Conservation (phyloP, 2,329 filamentous ascomycete genomes). For the Pseudocercospora musae region DNA sequence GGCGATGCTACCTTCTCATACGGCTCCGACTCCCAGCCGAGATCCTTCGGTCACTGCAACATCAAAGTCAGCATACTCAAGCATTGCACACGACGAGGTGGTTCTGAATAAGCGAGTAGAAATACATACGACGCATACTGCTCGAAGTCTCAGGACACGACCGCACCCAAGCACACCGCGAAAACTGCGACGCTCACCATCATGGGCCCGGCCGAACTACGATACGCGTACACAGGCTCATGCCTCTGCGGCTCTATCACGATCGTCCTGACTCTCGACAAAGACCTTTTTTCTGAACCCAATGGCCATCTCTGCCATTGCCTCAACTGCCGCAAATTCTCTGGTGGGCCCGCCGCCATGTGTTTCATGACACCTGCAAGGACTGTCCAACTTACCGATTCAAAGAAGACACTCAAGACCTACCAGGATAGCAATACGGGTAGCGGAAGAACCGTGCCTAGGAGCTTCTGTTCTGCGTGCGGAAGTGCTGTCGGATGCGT, state of each 20-base stretch:
- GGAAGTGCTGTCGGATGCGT: constrained; percentile 15
- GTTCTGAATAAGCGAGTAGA: background rate
- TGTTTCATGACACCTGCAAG: constrained; percentile 12
- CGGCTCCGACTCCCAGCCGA: background rate
- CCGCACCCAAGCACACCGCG: background rate
- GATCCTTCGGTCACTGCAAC: background rate
- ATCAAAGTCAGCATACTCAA: background rate
- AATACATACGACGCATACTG: background rate
- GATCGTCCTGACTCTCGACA: constrained; percentile 22
- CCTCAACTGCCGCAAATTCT: constrained; percentile 45
- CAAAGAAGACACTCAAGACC: constrained; percentile 13
- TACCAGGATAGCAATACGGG: constrained; percentile 17
- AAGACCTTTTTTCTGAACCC: constrained; percentile 42
- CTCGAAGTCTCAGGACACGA: background rate
- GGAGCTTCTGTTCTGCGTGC: constrained; percentile 21
- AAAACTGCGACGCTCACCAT: background rate
- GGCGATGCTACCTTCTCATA: background rate
- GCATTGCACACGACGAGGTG: background rate
- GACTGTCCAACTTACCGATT: constrained; percentile 13
- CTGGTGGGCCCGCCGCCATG: constrained; percentile 17
- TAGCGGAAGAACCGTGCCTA: constrained; percentile 15
- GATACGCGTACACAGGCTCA: constrained; percentile 11
- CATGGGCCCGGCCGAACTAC: background rate
- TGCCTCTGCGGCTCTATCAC: constrained; percentile 35
- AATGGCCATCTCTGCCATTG: constrained; percentile 47